Evolutionary conservation across 2,329 filamentous ascomycete genomes (phyloP).

Genomic region (Fusarium lateritium): DNA sequence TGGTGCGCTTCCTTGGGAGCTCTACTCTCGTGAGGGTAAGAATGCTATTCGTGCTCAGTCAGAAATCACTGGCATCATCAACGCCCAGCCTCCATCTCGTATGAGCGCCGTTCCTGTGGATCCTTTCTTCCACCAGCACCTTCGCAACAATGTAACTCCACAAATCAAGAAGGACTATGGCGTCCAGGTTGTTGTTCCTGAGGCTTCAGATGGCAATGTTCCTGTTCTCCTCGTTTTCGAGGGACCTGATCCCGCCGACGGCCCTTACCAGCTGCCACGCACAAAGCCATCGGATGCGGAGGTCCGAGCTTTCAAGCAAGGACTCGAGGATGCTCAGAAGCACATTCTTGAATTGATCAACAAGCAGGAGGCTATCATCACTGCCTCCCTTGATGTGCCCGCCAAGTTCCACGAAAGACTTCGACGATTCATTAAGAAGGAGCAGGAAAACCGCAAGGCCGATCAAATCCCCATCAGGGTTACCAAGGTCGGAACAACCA

Average conservation of each 20-base stretch:
- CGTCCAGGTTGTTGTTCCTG: constrained; percentile 81
- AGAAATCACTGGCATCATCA: constrained; percentile 81
- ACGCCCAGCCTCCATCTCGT: constrained; percentile 80
- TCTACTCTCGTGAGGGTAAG: constrained; percentile 89
- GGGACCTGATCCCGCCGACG: constrained; percentile 66
- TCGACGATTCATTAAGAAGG: constrained; percentile 74
- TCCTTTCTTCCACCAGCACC: constrained; percentile 83
- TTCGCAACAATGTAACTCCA: constrained; percentile 74
- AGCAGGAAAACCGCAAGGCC: constrained; percentile 70
- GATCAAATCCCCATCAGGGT: constrained; percentile 74
- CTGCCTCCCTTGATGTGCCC: constrained; percentile 69
- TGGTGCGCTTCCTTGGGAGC: constrained; percentile 84
- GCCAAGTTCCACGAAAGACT: constrained; percentile 76
- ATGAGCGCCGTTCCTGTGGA: constrained; percentile 78
- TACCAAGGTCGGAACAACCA: constrained; percentile 69
- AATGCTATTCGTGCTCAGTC: constrained; percentile 82
- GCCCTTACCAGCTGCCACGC: constrained; percentile 69
- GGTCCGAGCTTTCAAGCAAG: constrained; percentile 67
- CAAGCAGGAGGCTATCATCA: constrained; percentile 70
- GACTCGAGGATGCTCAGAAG: constrained; percentile 68
- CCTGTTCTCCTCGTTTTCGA: constrained; percentile 83
- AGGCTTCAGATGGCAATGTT: constrained; percentile 69
- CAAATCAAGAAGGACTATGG: constrained; percentile 78
- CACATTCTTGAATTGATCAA: constrained; percentile 71
- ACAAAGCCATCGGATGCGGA: constrained; percentile 67